Evolutionary conservation across 208 protist species (phyloP), one percentile per base, ranked within the genome.

Genomic region (Phytomonas sp.): DNA sequence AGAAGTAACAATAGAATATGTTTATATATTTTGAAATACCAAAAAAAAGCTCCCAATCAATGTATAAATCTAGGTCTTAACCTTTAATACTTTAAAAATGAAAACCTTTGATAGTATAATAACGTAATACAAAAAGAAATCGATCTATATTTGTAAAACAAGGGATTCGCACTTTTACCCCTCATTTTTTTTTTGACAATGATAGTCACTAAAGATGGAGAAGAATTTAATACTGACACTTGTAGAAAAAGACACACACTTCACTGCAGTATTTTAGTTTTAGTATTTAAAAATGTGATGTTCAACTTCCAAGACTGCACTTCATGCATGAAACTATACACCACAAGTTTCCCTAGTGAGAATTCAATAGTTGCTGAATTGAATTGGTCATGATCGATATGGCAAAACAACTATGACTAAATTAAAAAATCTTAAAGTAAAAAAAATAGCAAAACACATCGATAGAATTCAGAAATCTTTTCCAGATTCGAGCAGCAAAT

Each of bases 401-500:
- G 23, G 45, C 45, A 56, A 56, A 16, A 56, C n/a, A n/a, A n/a
- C n/a, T n/a, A n/a, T n/a, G n/a, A n/a, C n/a, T 33, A 29, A n/a
- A 31, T 26, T 36, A 52, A 62, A 37, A 73, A 72, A 73, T 60
- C n/a, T 37, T 16, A 76, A 71, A 12, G 56, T 42, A 8, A 42
- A 56, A 52, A 19, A 11, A 8, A 7, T 31, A 1, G 34, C 2
- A 65, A 52, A 70, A 30, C 33, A 68, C 45, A 26, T 6, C 19
- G 11, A 42, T 19, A 33, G 23, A 77, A 31, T 29, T 30, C 11
- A 68, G 40, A 33, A 64, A 66, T 4, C 26, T 32, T 7, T 61
- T 69, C 2, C 19, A 0, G n/a, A 63, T 23, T 33, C 11, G 63
- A 26, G 63, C 32, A 42, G 63, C 33, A 63, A 63, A 63, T 52